phyloP scores from a whole-genome alignment of 2,329 filamentous ascomycete species.

The Colletotrichum spinosum region DNA sequence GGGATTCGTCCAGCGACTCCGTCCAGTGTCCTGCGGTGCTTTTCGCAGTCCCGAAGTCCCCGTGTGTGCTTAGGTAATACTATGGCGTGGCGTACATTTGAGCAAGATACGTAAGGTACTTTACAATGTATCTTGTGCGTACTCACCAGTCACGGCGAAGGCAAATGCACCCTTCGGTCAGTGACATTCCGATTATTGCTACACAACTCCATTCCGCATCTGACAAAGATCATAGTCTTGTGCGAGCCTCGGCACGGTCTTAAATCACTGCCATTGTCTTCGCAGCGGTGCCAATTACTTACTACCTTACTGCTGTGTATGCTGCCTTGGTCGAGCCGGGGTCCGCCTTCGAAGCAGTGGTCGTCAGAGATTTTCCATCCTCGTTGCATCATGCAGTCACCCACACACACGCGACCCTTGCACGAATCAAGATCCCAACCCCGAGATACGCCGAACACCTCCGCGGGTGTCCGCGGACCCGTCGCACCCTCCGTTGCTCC shows the following conservation, averaged over 20 bases:
- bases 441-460: slow-evolving; percentile 27
- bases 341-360: slow-evolving; percentile 6
- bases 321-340: background rate
- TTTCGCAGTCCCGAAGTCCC: slow-evolving; percentile 18
- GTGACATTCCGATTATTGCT: background rate
- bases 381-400: slow-evolving; percentile 13
- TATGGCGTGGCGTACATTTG: too few species aligned
- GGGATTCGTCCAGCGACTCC: background rate
- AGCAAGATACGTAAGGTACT: too few species aligned
- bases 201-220: background rate
- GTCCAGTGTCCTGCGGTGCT: background rate
- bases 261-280: background rate
- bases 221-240: slow-evolving; percentile 21
- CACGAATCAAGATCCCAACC: slow-evolving; percentile 20
- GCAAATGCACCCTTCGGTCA: slow-evolving; percentile 7
- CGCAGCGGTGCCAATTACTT: too few species aligned
- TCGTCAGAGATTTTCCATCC: slow-evolving; percentile 20
- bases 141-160: background rate
- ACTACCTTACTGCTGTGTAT: background rate
- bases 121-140: too few species aligned
- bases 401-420: slow-evolving; percentile 7
- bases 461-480: slow-evolving; percentile 14
- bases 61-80: background rate
- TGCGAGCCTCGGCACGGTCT: slow-evolving; percentile 22
- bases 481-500: slow-evolving; percentile 12